These are phyloP conservation scores for Clohesyomyces aquaticus DNA, from an alignment of 495 filamentous ascomycete genomes.

Conservation along the genomic window DNA sequence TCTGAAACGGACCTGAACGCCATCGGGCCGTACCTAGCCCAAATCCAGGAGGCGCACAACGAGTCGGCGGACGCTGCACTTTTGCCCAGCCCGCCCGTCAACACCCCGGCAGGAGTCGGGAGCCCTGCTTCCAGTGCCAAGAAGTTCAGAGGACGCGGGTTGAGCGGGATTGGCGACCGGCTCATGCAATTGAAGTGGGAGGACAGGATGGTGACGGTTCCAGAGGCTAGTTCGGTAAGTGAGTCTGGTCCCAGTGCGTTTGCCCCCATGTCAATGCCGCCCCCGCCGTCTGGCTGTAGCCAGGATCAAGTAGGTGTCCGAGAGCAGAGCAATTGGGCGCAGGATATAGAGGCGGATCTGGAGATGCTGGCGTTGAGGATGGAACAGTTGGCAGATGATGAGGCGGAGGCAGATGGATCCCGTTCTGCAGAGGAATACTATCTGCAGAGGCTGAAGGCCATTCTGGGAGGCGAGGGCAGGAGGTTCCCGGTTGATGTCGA, in stretches of 20 bases:
- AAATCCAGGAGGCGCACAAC: slow-evolving; percentile 30
- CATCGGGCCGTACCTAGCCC: slow-evolving; percentile 23
- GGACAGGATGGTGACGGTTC: background rate
- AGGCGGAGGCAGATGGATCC: background rate
- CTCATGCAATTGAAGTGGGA: slow-evolving; percentile 21
- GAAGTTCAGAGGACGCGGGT: slow-evolving; percentile 14
- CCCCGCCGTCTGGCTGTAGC: background rate
- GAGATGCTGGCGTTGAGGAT: slow-evolving; percentile 6
- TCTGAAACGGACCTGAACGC: slow-evolving; percentile 10
- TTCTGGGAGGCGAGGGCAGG: background rate
- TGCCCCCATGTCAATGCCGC: too few relatives aligned
- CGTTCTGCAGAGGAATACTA: slow-evolving; percentile 15
- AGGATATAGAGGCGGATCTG: slow-evolving; percentile 6
- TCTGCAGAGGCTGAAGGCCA: background rate
- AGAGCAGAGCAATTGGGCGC: slow-evolving; percentile 26
- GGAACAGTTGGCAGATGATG: slow-evolving; percentile 31
- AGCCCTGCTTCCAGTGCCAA: slow-evolving; percentile 15
- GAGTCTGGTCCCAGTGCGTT: slow-evolving; percentile 3
- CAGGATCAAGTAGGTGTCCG: slow-evolving; percentile 12
- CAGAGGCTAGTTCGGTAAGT: slow-evolving; percentile 1
- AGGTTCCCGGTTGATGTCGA: slow-evolving; percentile 11
- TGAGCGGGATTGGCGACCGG: slow-evolving; percentile 20
- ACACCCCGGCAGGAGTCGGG: slow-evolving; percentile 30
- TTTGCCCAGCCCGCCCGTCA: slow-evolving; percentile 36
- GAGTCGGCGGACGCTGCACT: slow-evolving; percentile 16